A percentile compares a stretch with the other conserved stretches of the same genome.
phyloP scores from a whole-genome alignment of 345 rosid species.

The Ceriops decandra region DNA sequence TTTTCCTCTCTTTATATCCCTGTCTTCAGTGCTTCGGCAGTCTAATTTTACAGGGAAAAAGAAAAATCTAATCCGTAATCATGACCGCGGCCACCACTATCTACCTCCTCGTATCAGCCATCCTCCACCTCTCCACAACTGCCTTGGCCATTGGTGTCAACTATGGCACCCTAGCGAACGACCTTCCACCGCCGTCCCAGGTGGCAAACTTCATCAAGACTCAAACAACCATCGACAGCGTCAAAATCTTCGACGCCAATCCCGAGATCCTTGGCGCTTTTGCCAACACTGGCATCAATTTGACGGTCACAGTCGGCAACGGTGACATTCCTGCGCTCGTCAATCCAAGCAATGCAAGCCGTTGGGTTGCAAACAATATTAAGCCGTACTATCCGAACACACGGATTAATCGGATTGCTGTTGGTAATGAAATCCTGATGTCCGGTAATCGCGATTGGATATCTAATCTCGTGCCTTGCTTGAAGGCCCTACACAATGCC shows the following conservation, averaged over 20 bases:
- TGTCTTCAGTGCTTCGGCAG: neutral
- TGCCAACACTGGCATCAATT: slow-evolving; percentile 17
- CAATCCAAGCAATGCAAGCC: slow-evolving; percentile 32
- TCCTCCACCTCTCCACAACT: slow-evolving; percentile 18
- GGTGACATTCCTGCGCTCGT: slow-evolving; percentile 60
- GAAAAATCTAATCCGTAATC: neutral
- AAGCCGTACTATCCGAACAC: slow-evolving; percentile 67
- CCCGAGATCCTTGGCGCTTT: slow-evolving; percentile 26
- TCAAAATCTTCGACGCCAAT: slow-evolving; percentile 28
- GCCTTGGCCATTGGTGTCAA: slow-evolving; percentile 23
- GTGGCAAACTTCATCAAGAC: slow-evolving; percentile 29
- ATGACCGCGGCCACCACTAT: neutral
- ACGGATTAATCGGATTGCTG: slow-evolving; percentile 48
- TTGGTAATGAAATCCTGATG: slow-evolving; percentile 72
- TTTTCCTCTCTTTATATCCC: too few relatives aligned
- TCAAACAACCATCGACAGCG: slow-evolving; percentile 19
- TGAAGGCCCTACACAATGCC: slow-evolving; percentile 54
- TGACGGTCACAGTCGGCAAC: slow-evolving; percentile 23
- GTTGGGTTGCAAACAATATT: slow-evolving; percentile 58
- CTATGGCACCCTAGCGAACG: slow-evolving; percentile 24
- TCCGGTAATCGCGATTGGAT: slow-evolving; percentile 36
- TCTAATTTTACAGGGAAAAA: neutral
- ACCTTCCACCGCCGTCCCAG: slow-evolving; percentile 28
- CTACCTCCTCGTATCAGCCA: slow-evolving; percentile 5
- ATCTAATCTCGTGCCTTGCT: slow-evolving; percentile 59